Base-by-base conservation (phyloP, 441 rosid genomes). In the Erysimum cheiri region DNA sequence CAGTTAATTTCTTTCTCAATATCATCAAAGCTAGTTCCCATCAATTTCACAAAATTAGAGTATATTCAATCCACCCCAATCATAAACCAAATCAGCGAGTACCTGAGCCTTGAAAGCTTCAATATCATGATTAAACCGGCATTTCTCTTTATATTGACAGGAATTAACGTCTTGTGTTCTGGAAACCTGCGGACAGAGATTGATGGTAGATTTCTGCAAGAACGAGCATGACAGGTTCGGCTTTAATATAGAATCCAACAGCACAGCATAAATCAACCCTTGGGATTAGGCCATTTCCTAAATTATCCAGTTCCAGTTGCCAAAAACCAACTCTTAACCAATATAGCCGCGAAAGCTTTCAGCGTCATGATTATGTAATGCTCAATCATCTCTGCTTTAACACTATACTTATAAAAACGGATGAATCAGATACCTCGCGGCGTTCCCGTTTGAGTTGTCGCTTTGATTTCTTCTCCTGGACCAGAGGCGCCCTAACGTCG, bases 381-480 rank as follows among this genome's bases (percentile, higher is more conserved):
- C 50, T 17, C 11, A 8, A 8, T 46, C 54, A 49, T 24, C 32
- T 26, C n/a, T 26, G 14, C 6, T 47, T 7, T 47, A 8, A 47
- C n/a, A 47, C 43, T 14, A 22, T 39, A 12, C 9, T 29, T 12
- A 39, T 31, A 12, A 43, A 13, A 14, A 28, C 12, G 50, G 24
- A 12, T 9, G 56, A 64, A n/a, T 35, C 12, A 22, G 4, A 43
- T 39, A 93, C 97, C 90, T 89, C 84, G 0, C 60, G 88, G 60
- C 96, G 93, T 71, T 91, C 96, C 22, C 98, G 90, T 80, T 93
- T 93, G 60, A 91, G 81, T 67, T 91, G 97, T 14, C 98, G 89
- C 73, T 85, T 93, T 6, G 97, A 93, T 84, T 93, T 93, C 88
- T 85, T 91, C 76, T 91, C 96, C 76, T 70, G 84, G 49, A 88